Conservation (phyloP, 2,329 filamentous ascomycete species). For the Talaromyces islandicus region DNA sequence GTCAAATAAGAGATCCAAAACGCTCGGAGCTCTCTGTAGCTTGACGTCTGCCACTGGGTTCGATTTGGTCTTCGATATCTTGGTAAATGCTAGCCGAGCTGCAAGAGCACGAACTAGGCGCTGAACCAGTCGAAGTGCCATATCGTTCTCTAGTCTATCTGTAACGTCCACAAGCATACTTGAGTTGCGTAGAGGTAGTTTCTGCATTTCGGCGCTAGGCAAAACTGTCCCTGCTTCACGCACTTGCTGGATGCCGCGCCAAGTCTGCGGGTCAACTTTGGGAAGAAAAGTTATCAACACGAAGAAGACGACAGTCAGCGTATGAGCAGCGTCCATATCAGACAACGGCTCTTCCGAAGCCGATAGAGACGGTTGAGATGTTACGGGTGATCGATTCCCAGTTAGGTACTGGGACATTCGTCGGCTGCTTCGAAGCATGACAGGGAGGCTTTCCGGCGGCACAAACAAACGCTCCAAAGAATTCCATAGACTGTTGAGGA, state of each 20-base stretch:
- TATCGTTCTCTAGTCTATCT: constrained; percentile 47
- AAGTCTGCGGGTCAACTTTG: constrained; percentile 28
- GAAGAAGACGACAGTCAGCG: constrained; percentile 32
- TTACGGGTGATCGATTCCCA: constrained; percentile 3
- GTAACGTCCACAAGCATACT: constrained; percentile 27
- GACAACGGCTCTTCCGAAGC: constrained; percentile 26
- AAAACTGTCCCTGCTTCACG: constrained; percentile 33
- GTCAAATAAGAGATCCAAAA: constrained; percentile 31
- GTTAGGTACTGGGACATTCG: constrained; percentile 26
- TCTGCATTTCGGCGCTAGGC: constrained; percentile 31
- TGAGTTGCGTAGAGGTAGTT: constrained; percentile 22
- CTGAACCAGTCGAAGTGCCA: constrained; percentile 45
- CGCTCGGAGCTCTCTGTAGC: constrained; percentile 23
- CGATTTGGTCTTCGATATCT: constrained; percentile 38
- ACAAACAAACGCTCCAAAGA: constrained; percentile 35
- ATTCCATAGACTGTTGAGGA: constrained; percentile 37
- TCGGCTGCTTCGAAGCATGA: constrained; percentile 13
- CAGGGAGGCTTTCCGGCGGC: constrained; percentile 30
- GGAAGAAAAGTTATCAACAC: constrained; percentile 33
- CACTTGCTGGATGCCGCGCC: constrained; percentile 38
- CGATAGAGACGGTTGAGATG: neutral
- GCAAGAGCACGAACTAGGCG: constrained; percentile 45
- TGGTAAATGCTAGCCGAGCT: constrained; percentile 44
- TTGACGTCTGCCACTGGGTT: constrained; percentile 21
- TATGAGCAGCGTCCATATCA: constrained; percentile 34